A percentile compares a stretch with the other conserved stretches of the same genome.
phyloP scores from a whole-genome alignment of 305 asterid species.

The Nicotiana rustica region DNA sequence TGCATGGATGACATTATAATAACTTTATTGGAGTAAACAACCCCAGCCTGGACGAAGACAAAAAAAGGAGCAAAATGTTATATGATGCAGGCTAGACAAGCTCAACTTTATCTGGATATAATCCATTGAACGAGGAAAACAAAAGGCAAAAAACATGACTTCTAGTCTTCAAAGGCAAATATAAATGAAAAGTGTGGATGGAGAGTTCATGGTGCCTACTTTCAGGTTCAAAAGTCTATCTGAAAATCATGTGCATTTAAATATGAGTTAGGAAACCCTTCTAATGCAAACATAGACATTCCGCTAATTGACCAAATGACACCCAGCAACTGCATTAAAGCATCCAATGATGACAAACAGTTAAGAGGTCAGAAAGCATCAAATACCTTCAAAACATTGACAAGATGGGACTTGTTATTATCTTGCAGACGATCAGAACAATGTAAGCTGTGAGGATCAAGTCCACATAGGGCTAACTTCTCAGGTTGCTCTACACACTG shows the following conservation, averaged over 20 bases:
- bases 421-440: slow-evolving; percentile 88
- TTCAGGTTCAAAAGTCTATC: slow-evolving; percentile 5
- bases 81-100: not conserved
- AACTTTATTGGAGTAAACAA: slow-evolving; percentile 82
- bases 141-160: not conserved
- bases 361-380: slow-evolving; percentile 23
- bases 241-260: slow-evolving; percentile 1
- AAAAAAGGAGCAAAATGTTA: slow-evolving; percentile 35
- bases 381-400: slow-evolving; percentile 78
- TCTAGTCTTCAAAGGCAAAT: not conserved
- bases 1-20: slow-evolving; percentile 64
- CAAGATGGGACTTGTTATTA: slow-evolving; percentile 64
- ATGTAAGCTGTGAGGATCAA: slow-evolving; percentile 69
- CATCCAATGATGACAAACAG: not conserved
- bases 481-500: slow-evolving; percentile 84
- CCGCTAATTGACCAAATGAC: not conserved
- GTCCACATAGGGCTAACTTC: slow-evolving; percentile 85
- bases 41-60: slow-evolving; percentile 68
- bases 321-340: not conserved
- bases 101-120: not conserved
- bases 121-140: slow-evolving; percentile 7
- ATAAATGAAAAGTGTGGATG: not conserved
- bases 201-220: not conserved
- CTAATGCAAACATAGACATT: slow-evolving; percentile 8
- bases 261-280: slow-evolving; percentile 1